Evolutionary conservation across 106 monocot species (phyloP).

Genomic region (Hemerocallis citrina): DNA sequence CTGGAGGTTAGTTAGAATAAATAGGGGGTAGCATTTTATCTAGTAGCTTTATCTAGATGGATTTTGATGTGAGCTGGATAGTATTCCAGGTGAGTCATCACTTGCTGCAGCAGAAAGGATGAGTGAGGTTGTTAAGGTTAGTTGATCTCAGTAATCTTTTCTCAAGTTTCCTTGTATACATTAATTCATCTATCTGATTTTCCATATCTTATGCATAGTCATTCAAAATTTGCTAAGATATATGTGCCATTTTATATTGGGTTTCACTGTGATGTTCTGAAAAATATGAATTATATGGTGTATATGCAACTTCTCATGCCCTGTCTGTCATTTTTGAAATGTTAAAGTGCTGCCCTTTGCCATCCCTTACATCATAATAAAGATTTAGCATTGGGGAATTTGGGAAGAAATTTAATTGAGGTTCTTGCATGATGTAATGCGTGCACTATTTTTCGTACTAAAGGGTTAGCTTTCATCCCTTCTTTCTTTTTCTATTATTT

Average conservation of each 20-base stretch:
- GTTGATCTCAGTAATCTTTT: constrained; percentile 6
- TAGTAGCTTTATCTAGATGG: constrained; percentile 12
- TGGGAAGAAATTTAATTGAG: too few species aligned
- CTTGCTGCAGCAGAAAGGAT: constrained; percentile 72
- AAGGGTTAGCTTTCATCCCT: too few species aligned
- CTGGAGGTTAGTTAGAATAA: constrained; percentile 70
- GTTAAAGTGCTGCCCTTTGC: too few species aligned
- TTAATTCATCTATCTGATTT: background rate
- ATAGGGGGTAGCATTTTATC: too few species aligned
- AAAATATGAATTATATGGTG: background rate
- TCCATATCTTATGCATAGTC: background rate
- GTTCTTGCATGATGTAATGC: too few species aligned
- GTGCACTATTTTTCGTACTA: too few species aligned
- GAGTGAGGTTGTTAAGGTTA: constrained; percentile 74
- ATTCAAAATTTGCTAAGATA: background rate
- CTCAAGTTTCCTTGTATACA: background rate
- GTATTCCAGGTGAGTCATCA: constrained; percentile 83
- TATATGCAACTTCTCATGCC: background rate
- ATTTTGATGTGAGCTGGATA: constrained; percentile 26
- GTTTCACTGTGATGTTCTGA: background rate
- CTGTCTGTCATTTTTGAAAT: too few species aligned
- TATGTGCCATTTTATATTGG: background rate
- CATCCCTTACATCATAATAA: too few species aligned
- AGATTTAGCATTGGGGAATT: too few species aligned
- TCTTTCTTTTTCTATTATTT: too few species aligned